phyloP scores from a whole-genome alignment of 140 eudicot genomes.

The Ambrosia hybrid region DNA sequence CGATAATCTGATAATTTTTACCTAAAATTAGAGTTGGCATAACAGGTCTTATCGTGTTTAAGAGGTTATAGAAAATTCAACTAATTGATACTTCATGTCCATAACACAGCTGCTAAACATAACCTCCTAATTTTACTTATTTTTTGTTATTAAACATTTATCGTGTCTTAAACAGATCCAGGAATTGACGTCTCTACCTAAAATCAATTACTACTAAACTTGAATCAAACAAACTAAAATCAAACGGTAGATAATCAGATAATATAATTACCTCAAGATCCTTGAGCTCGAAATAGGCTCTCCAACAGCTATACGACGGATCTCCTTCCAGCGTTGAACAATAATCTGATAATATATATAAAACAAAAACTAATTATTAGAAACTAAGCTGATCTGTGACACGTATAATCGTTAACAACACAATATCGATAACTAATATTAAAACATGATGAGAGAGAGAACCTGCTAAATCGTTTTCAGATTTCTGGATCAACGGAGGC shows the following conservation, averaged over 20 bases:
- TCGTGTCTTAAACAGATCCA: too few species aligned
- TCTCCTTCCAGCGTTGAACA: slow-evolving; percentile 89
- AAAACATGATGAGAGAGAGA: too few species aligned
- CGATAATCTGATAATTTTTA: neutral
- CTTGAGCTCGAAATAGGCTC: slow-evolving; percentile 82
- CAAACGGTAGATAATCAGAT: neutral
- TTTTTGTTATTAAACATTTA: too few species aligned
- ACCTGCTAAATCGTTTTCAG: slow-evolving; percentile 48
- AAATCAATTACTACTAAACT: too few species aligned
- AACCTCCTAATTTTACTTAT: too few species aligned
- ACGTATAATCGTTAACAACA: neutral
- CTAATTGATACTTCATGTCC: too few species aligned
- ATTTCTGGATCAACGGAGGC: slow-evolving; percentile 77
- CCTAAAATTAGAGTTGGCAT: too few species aligned
- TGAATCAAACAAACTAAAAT: too few species aligned
- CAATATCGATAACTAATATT: neutral
- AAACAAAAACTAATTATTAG: neutral
- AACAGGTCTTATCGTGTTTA: too few species aligned
- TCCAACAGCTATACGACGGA: slow-evolving; percentile 69
- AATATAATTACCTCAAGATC: slow-evolving; percentile 61
- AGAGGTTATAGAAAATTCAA: too few species aligned
- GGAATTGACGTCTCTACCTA: too few species aligned
- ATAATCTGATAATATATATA: slow-evolving; percentile 46
- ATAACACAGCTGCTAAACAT: too few species aligned
- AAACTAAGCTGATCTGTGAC: neutral